phyloP scores from a whole-genome alignment of 805 yeast species.

The Saccharomyces eubayanus region DNA sequence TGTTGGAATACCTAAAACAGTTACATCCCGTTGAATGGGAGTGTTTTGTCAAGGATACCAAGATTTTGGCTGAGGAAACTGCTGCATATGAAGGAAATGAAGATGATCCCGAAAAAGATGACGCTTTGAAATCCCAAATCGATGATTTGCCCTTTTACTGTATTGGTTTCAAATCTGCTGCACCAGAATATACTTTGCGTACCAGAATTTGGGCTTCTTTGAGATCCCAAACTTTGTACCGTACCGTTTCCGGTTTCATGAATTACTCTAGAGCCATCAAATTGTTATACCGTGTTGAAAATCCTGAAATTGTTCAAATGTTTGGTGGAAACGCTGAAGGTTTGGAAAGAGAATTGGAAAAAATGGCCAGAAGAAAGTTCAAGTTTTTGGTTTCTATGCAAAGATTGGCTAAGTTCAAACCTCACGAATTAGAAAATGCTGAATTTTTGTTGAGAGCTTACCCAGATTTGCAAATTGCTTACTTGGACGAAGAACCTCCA shows the following conservation, averaged over 20 bases:
- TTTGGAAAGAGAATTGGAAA: constrained; percentile 86
- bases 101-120: constrained; percentile 47
- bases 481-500: constrained; percentile 88
- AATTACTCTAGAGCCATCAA: constrained; percentile 95
- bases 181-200: constrained; percentile 91
- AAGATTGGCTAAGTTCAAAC: constrained; percentile 60
- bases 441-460: constrained; percentile 75
- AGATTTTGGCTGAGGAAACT: constrained; percentile 89
- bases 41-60: constrained; percentile 92
- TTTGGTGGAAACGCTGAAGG: constrained; percentile 98
- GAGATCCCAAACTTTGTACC: constrained; percentile 91
- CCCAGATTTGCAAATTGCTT: constrained; percentile 84
- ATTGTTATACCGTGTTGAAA: constrained; percentile 86
- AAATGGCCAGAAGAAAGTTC: constrained; percentile 79
- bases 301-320: constrained; percentile 93
- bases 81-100: constrained; percentile 54
- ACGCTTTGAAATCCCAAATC: constrained; percentile 69
- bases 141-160: constrained; percentile 92
- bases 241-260: constrained; percentile 98
- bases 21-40: constrained; percentile 97
- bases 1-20: constrained; percentile 89
- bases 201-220: constrained; percentile 98
- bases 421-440: constrained; percentile 70
- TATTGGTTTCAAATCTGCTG: constrained; percentile 95
- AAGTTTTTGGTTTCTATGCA: constrained; percentile 81